Conservation (phyloP, 768 basidiomycete species). For the Pleurotus djamor region DNA sequence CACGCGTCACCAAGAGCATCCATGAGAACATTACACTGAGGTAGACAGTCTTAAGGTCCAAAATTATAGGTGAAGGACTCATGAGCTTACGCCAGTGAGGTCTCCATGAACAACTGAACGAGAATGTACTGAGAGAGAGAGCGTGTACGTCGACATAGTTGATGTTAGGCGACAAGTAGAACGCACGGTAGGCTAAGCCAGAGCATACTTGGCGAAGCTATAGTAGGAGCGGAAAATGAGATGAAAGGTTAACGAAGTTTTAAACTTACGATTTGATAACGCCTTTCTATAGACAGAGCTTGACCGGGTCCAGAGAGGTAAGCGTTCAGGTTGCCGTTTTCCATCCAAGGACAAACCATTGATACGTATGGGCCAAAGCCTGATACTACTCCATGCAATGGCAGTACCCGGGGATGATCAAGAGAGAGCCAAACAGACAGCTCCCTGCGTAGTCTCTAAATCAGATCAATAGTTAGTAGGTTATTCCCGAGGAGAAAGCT, state of each 20-base stretch:
- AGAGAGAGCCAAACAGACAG: slow-evolving; percentile 12
- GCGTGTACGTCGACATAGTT: background rate
- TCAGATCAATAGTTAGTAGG: background rate
- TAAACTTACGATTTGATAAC: slow-evolving; percentile 15
- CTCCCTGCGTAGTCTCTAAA: slow-evolving; percentile 17
- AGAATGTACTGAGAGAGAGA: slow-evolving; percentile 13
- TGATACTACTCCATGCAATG: slow-evolving; percentile 21
- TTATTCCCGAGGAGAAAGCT: background rate
- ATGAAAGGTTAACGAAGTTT: background rate
- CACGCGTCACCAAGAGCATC: slow-evolving; percentile 24
- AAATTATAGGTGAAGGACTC: background rate
- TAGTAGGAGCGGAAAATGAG: background rate
- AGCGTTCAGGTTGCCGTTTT: slow-evolving; percentile 21
- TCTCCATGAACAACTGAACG: slow-evolving; percentile 26
- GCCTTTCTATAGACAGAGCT: slow-evolving; percentile 10
- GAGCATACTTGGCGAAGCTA: slow-evolving; percentile 6
- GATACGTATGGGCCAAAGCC: slow-evolving; percentile 26
- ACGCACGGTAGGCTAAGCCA: slow-evolving; percentile 9
- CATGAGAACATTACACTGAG: slow-evolving; percentile 35
- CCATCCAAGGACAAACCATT: slow-evolving; percentile 31
- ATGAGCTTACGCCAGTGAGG: slow-evolving; percentile 23
- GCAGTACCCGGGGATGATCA: slow-evolving; percentile 21
- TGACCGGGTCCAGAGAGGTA: slow-evolving; percentile 16
- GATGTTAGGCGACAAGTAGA: background rate
- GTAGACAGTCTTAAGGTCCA: slow-evolving; percentile 3